Evolutionary conservation across 2,329 filamentous ascomycete species (phyloP).

Genomic region (Alternaria sp.): DNA sequence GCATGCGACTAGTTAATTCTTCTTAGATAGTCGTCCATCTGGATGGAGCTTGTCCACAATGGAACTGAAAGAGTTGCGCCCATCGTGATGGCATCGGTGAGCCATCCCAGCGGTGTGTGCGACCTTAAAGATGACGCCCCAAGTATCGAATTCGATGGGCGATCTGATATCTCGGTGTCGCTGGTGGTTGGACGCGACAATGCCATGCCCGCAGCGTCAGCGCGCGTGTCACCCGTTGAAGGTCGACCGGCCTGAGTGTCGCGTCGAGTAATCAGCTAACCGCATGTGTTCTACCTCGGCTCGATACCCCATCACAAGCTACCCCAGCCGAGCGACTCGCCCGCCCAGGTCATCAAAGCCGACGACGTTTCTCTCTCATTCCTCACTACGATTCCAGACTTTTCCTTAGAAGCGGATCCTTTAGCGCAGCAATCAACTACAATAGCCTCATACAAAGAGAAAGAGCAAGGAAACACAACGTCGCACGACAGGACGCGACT

Average conservation of each 20-base stretch:
- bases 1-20: rapidly evolving
- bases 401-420: rapidly evolving
- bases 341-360: conserved; percentile 21
- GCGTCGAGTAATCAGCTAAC: background rate
- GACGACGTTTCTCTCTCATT: conserved; percentile 2
- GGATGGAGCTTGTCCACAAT: background rate
- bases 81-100: background rate
- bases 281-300: conserved; percentile 6
- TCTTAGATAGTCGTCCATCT: background rate
- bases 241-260: background rate
- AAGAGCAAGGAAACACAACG: conserved; percentile 19
- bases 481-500: background rate
- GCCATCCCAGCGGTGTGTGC: rapidly evolving
- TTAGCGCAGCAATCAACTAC: too few relatives aligned
- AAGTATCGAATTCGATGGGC: background rate
- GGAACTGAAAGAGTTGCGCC: background rate
- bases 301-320: conserved; percentile 6
- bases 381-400: background rate
- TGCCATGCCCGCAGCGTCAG: background rate
- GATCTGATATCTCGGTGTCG: background rate
- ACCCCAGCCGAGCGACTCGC: conserved; percentile 26
- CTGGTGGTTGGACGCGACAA: background rate
- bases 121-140: too few relatives aligned
- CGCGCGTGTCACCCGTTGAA: background rate
- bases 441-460: background rate